Conservation (phyloP, 139 green algal genomes). For the Microglena sp. region DNA sequence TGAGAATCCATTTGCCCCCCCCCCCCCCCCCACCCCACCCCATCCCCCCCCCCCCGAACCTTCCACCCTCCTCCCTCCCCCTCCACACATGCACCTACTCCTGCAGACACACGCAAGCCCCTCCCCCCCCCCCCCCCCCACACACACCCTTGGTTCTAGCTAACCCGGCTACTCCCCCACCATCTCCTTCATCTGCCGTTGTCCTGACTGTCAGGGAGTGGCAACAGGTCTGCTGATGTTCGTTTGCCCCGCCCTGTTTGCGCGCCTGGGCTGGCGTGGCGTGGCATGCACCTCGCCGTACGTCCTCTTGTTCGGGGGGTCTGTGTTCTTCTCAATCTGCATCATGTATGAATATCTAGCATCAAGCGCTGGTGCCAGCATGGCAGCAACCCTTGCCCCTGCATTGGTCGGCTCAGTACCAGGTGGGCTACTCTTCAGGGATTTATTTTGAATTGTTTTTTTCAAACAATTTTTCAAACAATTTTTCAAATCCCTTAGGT, state of each 20-base stretch:
- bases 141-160: no score
- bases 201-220: no score
- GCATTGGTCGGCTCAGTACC: background rate
- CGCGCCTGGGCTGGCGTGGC: slow-evolving; percentile 60
- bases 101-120: background rate
- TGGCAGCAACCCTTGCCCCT: background rate
- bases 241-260: slow-evolving; percentile 66
- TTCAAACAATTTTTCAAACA: background rate
- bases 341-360: slow-evolving; percentile 42
- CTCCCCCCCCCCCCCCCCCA: no score
- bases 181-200: no score
- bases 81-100: background rate
- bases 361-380: no score
- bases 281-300: slow-evolving; percentile 65
- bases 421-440: background rate
- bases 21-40: no score
- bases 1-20: no score
- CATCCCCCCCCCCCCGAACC: background rate
- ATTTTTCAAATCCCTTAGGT: background rate
- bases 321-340: slow-evolving; percentile 66
- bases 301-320: slow-evolving; percentile 46
- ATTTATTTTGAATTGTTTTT: background rate
- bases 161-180: no score
- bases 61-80: background rate
- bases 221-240: slow-evolving; percentile 7